Base-by-base conservation (phyloP, 2,329 filamentous ascomycete species). In the Colletotrichum sublineola region DNA sequence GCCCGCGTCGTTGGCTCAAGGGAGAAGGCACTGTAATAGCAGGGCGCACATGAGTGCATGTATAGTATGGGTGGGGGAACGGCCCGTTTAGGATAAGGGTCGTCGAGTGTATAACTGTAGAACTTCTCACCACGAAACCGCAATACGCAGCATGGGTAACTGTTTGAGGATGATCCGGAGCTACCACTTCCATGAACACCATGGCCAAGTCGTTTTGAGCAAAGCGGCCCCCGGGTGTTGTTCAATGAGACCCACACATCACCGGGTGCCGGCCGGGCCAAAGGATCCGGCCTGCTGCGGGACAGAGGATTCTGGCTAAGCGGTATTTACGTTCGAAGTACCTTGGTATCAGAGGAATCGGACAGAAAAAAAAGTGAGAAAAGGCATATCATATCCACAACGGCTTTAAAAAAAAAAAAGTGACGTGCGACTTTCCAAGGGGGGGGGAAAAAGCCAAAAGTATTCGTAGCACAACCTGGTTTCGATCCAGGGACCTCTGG, bases 1-100 rank as follows among this genome's bases (percentile, higher is more conserved):
- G 87, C 89, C 63, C 81, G 82, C 63, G 88, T 91, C 1, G 85
- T 86, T 0, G 88, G 87, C 0, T 81, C 86, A 36, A 82, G 89
- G 52, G 88, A 90, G 74, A 90, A 86, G 82, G 82, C 76, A 5
- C 67, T 87, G 20, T 86, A 74, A 44, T 20, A 20, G 29, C 24
- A 50, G 38, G 15, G 29, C 20, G 50, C 12, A 0, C 12, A 7
- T 2, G 1, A 15, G 50, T 40, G 29, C 8, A 48, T 67, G 63
- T 73, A 65, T 24, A 31, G 44, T 65, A 61, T 15, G 29, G n/a
- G 3, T 15, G 29, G n/a, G 3, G 9, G 20, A 29, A 46, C 40
- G 14, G 29, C 18, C 38, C 18, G 24, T 20, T n/a, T 18, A 33
- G 38, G 33, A 12, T n/a, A 5, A 56, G 33, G 33, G 33, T 12